These are phyloP conservation scores for Blastocystis sp. DNA, from an alignment of 352 stramenopile species.

Conservation along the genomic window DNA sequence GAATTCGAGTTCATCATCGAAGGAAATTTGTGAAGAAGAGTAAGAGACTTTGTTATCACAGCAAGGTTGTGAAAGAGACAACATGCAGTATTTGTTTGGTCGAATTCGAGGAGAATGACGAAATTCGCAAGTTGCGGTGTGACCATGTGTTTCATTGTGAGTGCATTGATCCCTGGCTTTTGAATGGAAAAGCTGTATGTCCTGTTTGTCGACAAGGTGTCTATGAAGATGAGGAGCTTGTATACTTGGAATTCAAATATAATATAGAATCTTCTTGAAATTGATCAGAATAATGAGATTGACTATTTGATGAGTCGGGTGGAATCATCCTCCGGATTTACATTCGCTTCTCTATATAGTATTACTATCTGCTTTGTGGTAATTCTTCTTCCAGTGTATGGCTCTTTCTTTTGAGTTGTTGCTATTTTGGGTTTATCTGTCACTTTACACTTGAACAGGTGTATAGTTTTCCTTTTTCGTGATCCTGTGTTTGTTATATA, in stretches of 20 bases:
- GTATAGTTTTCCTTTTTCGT: not conserved
- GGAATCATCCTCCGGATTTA: not conserved
- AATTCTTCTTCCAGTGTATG: conserved; percentile 2
- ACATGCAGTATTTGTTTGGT: conserved; percentile 40
- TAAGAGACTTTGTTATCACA: not conserved
- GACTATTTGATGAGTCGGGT: conserved; percentile 17
- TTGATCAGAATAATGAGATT: conserved; percentile 13
- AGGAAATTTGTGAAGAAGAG: conserved; percentile 19
- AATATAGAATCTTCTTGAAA: conserved; percentile 41
- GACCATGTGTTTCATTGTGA: conserved; percentile 30
- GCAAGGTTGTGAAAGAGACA: not conserved
- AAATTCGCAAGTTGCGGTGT: conserved; percentile 24
- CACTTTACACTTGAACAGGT: too few relatives aligned
- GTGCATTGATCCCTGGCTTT: conserved; percentile 46
- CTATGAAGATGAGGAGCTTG: conserved; percentile 6
- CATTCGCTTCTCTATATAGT: not conserved
- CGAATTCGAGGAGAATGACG: conserved; percentile 30
- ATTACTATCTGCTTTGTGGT: conserved; percentile 8
- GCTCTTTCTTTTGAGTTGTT: not conserved
- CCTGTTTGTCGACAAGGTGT: conserved; percentile 38
- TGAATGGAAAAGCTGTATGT: conserved; percentile 42
- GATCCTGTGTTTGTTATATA: not conserved
- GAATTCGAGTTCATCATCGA: not conserved
- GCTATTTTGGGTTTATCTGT: too few relatives aligned
- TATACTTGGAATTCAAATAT: not conserved